These are phyloP conservation scores for Podospora anserina DNA, from an alignment of 495 filamentous ascomycete genomes.

Conservation along the genomic window DNA sequence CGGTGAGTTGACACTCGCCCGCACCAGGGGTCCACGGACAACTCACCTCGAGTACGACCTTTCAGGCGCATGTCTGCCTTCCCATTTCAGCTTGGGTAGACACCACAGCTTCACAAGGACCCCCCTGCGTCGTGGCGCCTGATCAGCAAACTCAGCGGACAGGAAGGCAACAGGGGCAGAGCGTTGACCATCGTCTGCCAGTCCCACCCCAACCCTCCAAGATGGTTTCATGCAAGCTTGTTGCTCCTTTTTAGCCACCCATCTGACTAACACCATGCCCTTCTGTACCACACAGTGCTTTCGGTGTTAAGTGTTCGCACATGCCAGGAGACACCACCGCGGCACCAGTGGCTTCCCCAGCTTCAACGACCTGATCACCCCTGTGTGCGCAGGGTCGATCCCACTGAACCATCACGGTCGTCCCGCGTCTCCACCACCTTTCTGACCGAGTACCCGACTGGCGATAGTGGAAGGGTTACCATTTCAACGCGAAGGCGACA, in stretches of 20 bases:
- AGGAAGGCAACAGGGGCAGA: neutral
- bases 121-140: conserved; percentile 2
- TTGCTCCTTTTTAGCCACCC: neutral
- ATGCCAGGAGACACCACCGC: neutral
- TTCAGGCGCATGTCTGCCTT: neutral
- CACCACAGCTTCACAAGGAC: neutral
- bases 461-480: neutral
- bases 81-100: neutral
- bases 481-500: too few species aligned
- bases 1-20: neutral
- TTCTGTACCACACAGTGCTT: neutral
- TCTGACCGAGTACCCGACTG: neutral
- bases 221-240: conserved; percentile 3
- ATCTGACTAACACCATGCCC: neutral
- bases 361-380: neutral
- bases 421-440: neutral
- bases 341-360: neutral
- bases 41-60: neutral
- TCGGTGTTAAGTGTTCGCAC: neutral
- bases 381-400: neutral
- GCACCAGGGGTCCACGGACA: neutral
- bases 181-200: neutral
- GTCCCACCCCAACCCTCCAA: neutral
- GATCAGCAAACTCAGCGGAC: neutral
- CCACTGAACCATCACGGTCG: neutral